Evolutionary conservation across 371 early-diverging fungal genomes (phyloP), one percentile per base, ranked within the genome.

Genomic region (Mucor saturninus): DNA sequence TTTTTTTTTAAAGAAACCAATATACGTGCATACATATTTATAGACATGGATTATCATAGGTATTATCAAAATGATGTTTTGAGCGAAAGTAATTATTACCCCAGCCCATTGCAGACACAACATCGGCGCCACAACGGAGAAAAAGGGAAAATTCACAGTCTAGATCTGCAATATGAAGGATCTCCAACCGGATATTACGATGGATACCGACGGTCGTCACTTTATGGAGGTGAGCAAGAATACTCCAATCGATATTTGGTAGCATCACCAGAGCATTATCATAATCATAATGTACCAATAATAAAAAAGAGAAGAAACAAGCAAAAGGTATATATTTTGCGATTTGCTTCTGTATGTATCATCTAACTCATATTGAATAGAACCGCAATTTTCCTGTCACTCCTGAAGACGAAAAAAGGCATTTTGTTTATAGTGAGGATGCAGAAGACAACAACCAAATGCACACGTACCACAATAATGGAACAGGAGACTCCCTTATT

Each of bases 321-420:
- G 8, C 43, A 42, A 42, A 42, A 11, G 13, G 43, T 14, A 42
- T 4, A 11, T 42, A 13, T 11, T 9, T 4, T 5, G n/a, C 26
- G 6, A 50, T 3, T 28, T 26, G 6, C 4, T 26, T 26, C n/a
- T 42, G 10, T 26, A 50, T 26, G 9, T 21, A 26, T 26, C 13
- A 29, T 4, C 29, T 30, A 10, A 50, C 28, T 29, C 4, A 26
- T 21, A 21, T 21, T 15, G 30, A 6, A 50, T 50, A 50, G 29
- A 50, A 21, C 15, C 45, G 43, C 4, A 43, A 56, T n/a, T 56
- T 30, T 31, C 42, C 56, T 14, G 31, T 45, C 40, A 56, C 56
- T 39, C 59, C 59, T 30, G 50, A 59, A 26, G 59, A 59, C 21
- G 35, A 57, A 38, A 50, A 39, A 15, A 28, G 39, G 13, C 10